Percentiles rank a stretch among this genome's conserved stretches.
Evolutionary conservation across 805 yeast species (phyloP).

Genomic region (Wickerhamomyces subpelliculosus): DNA sequence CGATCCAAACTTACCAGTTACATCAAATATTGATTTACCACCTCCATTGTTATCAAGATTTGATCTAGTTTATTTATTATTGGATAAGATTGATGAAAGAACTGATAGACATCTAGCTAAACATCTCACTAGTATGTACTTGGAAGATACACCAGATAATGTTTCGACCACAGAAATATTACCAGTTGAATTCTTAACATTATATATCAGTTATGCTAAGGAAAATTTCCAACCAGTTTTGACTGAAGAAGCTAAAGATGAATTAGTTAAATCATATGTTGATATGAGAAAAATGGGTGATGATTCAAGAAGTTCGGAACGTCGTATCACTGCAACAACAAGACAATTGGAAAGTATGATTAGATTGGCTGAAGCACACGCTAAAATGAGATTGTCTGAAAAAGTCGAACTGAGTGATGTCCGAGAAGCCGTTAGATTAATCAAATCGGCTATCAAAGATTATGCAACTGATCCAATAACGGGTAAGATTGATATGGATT

Average conservation of each 20-base stretch:
- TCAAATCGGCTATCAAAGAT: constrained; percentile 90
- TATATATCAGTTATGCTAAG: constrained; percentile 91
- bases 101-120: constrained; percentile 81
- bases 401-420: constrained; percentile 77
- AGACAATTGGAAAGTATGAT: constrained; percentile 96
- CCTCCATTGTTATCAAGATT: constrained; percentile 94
- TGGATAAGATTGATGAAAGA: constrained; percentile 86
- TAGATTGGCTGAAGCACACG: constrained; percentile 92
- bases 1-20: constrained; percentile 91
- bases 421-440: constrained; percentile 86
- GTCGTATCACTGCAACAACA: constrained; percentile 95
- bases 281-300: constrained; percentile 94
- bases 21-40: constrained; percentile 91
- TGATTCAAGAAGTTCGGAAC: constrained; percentile 77
- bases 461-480: constrained; percentile 97
- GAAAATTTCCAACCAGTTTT: constrained; percentile 75
- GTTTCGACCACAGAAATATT: constrained; percentile 63
- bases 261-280: constrained; percentile 81
- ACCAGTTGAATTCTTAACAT: constrained; percentile 81
- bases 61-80: constrained; percentile 85
- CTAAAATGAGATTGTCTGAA: constrained; percentile 81
- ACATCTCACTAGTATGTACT: constrained; percentile 86
- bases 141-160: constrained; percentile 77
- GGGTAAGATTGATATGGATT: constrained; percentile 95
- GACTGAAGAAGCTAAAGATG: constrained; percentile 74